Percentiles rank a stretch among this genome's conserved stretches.
These are phyloP conservation scores for Aechmea fasciata DNA, from an alignment of 176 grass and related monocot species.

Conservation along the genomic window DNA sequence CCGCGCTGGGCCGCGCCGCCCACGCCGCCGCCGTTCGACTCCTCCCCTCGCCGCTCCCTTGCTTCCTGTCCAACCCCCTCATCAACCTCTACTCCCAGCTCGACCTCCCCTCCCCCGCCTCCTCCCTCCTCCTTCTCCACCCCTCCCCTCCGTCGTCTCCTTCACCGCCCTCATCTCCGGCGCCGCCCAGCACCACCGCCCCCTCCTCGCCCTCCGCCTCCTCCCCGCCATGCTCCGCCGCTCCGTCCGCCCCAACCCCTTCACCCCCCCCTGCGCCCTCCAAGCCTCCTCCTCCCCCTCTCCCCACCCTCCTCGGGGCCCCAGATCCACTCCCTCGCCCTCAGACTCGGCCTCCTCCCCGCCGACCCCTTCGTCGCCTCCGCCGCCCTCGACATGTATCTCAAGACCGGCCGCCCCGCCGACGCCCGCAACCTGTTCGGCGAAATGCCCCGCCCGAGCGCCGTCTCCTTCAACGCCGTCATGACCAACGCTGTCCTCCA, in stretches of 20 bases:
- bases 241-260: conserved; percentile 71
- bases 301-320: neutral
- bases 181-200: conserved; percentile 42
- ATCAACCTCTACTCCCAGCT: conserved; percentile 89
- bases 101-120: conserved; percentile 45
- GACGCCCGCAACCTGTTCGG: conserved; percentile 48
- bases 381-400: conserved; percentile 75
- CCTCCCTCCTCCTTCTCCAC: conserved; percentile 33
- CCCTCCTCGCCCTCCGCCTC: conserved; percentile 36
- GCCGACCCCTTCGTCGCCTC: conserved; percentile 55
- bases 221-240: conserved; percentile 53
- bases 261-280: conserved; percentile 67
- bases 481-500: conserved; percentile 58
- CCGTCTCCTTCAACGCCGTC: conserved; percentile 62
- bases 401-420: conserved; percentile 38
- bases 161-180: conserved; percentile 73
- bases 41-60: conserved; percentile 31
- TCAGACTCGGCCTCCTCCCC: conserved; percentile 36
- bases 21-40: conserved; percentile 42
- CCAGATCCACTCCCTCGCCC: conserved; percentile 33
- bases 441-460: conserved; percentile 56
- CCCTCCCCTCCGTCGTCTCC: conserved; percentile 53
- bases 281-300: conserved; percentile 39
- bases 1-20: conserved; percentile 39
- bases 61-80: conserved; percentile 64